Evolutionary conservation across 768 basidiomycete species (phyloP).

Genomic region (Botryobasidium botryosum): DNA sequence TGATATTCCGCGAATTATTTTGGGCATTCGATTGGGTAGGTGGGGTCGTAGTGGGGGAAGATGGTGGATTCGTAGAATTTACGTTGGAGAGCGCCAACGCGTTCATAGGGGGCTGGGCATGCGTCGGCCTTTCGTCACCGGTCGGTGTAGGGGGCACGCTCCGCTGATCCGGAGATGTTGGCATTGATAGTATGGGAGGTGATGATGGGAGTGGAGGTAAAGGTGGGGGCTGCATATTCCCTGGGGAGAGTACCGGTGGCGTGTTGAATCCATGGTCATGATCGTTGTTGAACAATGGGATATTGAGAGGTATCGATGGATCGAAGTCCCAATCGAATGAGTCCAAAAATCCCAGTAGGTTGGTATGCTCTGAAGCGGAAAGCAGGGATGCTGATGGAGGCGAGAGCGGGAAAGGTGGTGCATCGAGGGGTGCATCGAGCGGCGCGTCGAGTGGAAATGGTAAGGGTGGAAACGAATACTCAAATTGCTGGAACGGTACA

Average conservation of each 20-base stretch:
- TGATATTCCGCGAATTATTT: too few species aligned
- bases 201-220: too few species aligned
- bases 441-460: neutral
- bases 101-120: neutral
- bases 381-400: constrained; percentile 34
- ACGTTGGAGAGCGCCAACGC: too few species aligned
- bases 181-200: too few species aligned
- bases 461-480: neutral
- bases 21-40: constrained; percentile 2
- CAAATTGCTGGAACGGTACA: constrained; percentile 8
- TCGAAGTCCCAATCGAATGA: constrained; percentile 53
- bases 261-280: too few species aligned
- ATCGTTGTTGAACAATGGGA: constrained; percentile 12
- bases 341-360: constrained; percentile 69
- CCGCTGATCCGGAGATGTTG: too few species aligned
- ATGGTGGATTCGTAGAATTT: constrained; percentile 2
- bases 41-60: constrained; percentile 10
- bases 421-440: constrained; percentile 27
- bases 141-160: too few species aligned
- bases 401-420: neutral
- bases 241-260: neutral
- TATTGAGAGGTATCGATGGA: constrained; percentile 19
- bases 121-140: neutral
- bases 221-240: neutral
- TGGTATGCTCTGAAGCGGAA: constrained; percentile 57